Evolutionary conservation across 805 yeast genomes (phyloP).

Genomic region (Lipomyces orientalis): DNA sequence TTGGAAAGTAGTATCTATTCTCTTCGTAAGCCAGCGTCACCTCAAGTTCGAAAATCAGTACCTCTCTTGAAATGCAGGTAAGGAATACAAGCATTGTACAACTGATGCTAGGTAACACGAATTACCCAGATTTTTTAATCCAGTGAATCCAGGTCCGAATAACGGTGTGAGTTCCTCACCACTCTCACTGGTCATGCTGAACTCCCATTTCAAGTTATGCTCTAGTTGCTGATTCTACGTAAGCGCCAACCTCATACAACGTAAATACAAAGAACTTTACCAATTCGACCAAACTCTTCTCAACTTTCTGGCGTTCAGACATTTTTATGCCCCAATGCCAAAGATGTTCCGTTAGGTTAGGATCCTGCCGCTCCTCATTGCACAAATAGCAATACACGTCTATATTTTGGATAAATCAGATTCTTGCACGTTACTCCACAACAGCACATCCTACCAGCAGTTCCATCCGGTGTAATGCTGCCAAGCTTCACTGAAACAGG

Average conservation of each 20-base stretch:
- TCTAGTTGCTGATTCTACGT: conserved; percentile 63
- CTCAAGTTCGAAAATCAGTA: neutral
- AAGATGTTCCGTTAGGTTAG: conserved; percentile 56
- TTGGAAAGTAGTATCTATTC: conserved; percentile 36
- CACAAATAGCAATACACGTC: conserved; percentile 90
- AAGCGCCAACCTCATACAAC: neutral
- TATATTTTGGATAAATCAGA: neutral
- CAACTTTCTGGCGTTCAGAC: conserved; percentile 66
- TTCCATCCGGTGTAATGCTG: conserved; percentile 73
- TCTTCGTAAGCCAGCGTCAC: neutral
- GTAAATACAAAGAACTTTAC: conserved; percentile 14
- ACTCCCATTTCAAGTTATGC: conserved; percentile 93
- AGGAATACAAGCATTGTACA: conserved; percentile 68
- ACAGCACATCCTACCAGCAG: conserved; percentile 48
- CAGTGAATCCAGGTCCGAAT: conserved; percentile 79
- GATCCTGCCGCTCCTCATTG: conserved; percentile 86
- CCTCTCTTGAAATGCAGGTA: conserved; percentile 45
- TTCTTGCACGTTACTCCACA: too few relatives aligned
- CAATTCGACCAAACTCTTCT: conserved; percentile 83
- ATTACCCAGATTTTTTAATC: conserved; percentile 88
- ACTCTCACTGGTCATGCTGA: conserved; percentile 71
- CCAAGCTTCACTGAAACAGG: conserved; percentile 90
- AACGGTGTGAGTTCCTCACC: conserved; percentile 71
- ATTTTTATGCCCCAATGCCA: conserved; percentile 70
- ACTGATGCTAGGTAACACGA: conserved; percentile 89